A percentile compares a stretch with the other conserved stretches of the same genome.
Conservation (phyloP, 1,284 basidiomycete species). For the Pascua guehoae region DNA sequence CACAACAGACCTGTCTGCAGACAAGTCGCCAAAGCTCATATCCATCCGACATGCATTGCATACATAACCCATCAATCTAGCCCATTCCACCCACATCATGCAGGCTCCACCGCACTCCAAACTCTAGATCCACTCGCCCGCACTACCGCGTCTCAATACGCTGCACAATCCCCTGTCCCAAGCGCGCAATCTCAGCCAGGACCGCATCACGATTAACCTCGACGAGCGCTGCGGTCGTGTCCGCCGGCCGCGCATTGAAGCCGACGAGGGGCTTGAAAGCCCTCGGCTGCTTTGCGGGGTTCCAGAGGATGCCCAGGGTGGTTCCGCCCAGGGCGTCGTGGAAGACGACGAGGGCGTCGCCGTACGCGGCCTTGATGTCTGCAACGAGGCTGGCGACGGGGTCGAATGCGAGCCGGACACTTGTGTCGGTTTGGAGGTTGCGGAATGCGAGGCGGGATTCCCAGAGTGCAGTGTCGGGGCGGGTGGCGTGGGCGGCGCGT, state of each 20-base stretch:
- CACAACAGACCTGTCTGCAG: too few species aligned
- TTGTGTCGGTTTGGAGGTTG: slow-evolving; percentile 23
- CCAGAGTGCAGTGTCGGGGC: slow-evolving; percentile 51
- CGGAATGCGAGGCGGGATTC: slow-evolving; percentile 27
- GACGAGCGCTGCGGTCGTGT: slow-evolving; percentile 59
- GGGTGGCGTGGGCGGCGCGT: slow-evolving; percentile 59
- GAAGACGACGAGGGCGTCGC: slow-evolving; percentile 78
- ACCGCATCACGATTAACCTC: slow-evolving; percentile 67
- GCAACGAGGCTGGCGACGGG: slow-evolving; percentile 65
- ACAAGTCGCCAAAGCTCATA: too few species aligned
- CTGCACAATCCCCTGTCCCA: slow-evolving; percentile 69
- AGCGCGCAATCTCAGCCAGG: slow-evolving; percentile 70
- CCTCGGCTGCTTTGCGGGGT: slow-evolving; percentile 55
- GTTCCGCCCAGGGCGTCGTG: slow-evolving; percentile 78
- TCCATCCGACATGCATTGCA: too few species aligned
- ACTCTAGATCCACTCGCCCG: too few species aligned
- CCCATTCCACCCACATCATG: too few species aligned
- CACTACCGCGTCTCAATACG: slow-evolving; percentile 45
- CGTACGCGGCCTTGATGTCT: slow-evolving; percentile 67
- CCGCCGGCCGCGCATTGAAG: slow-evolving; percentile 57
- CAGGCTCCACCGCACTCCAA: too few species aligned
- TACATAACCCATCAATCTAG: too few species aligned
- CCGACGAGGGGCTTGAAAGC: slow-evolving; percentile 79
- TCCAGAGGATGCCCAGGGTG: slow-evolving; percentile 80
- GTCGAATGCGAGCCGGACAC: slow-evolving; percentile 58